phyloP scores from a whole-genome alignment of 2,329 filamentous ascomycete genomes.

The Neofusicoccum umdonicola region DNA sequence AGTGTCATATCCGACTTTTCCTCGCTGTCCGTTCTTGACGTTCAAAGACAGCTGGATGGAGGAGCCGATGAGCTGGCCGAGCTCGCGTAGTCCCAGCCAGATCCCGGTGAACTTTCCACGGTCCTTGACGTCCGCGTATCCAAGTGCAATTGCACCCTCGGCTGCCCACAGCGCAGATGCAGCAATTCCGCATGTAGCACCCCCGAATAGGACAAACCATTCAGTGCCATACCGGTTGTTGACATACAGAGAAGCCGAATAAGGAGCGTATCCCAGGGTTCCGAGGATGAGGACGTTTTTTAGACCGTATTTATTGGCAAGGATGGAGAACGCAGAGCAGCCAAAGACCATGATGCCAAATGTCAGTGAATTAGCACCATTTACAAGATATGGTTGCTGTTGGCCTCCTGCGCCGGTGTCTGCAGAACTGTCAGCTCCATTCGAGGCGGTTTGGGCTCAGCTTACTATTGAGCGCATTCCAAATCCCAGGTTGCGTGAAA shows the following conservation, averaged over 20 bases:
- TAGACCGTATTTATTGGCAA: constrained; percentile 43
- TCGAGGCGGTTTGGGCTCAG: not conserved
- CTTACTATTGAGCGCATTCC: constrained; percentile 43
- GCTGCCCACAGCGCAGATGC: constrained; percentile 42
- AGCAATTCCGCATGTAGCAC: constrained; percentile 32
- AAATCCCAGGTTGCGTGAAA: constrained; percentile 50
- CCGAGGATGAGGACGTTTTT: constrained; percentile 32
- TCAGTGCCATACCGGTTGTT: constrained; percentile 33
- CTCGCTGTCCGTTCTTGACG: constrained; percentile 40
- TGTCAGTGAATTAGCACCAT: constrained; percentile 4
- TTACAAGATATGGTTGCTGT: not conserved
- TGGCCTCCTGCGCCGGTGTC: constrained; percentile 4
- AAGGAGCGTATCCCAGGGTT: constrained; percentile 32
- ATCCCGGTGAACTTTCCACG: constrained; percentile 39
- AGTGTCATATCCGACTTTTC: constrained; percentile 48
- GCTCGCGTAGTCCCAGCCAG: constrained; percentile 53
- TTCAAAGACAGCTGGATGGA: constrained; percentile 55
- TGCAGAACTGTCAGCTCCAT: not conserved
- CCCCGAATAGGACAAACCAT: constrained; percentile 36
- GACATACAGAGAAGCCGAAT: constrained; percentile 29
- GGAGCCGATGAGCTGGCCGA: constrained; percentile 53
- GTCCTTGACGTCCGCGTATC: constrained; percentile 47
- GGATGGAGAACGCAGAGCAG: not conserved
- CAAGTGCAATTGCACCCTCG: constrained; percentile 43
- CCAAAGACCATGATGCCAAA: constrained; percentile 14